These are phyloP conservation scores for Panaeolus papilionaceus DNA, from an alignment of 768 basidiomycete species.

Conservation along the genomic window DNA sequence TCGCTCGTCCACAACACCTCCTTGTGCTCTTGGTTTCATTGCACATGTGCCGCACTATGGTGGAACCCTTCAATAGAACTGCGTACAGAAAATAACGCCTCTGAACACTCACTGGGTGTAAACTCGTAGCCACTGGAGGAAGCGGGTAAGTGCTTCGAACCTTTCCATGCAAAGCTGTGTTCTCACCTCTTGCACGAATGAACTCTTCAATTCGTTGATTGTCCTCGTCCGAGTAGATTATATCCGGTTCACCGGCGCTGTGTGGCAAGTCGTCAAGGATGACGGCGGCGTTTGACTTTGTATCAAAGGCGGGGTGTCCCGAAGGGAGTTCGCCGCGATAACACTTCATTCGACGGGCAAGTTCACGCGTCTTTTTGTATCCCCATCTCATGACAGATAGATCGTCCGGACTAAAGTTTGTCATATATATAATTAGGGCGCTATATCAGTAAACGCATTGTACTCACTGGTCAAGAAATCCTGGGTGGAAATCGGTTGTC, in stretches of 20 bases:
- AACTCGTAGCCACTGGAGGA: conserved; percentile 40
- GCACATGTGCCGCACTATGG: conserved; percentile 29
- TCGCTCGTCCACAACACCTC: conserved; percentile 61
- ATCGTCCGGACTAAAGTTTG: conserved; percentile 41
- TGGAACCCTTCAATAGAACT: neutral
- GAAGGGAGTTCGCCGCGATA: conserved; percentile 45
- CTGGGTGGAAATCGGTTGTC: conserved; percentile 9
- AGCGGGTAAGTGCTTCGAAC: neutral
- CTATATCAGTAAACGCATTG: neutral
- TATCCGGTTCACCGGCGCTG: conserved; percentile 38
- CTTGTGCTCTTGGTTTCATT: conserved; percentile 33
- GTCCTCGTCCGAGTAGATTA: conserved; percentile 46
- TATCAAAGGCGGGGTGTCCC: conserved; percentile 43
- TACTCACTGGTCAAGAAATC: conserved; percentile 4
- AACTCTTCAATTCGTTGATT: conserved; percentile 48
- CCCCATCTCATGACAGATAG: conserved; percentile 50
- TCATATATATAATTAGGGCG: neutral
- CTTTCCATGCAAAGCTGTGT: neutral
- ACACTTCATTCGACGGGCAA: conserved; percentile 56
- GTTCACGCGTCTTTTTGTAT: conserved; percentile 62
- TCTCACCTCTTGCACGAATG: neutral
- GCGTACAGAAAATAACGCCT: neutral
- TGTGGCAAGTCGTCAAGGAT: conserved; percentile 33
- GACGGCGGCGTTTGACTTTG: conserved; percentile 36
- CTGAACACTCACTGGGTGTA: conserved; percentile 43